Percentiles rank a stretch among this genome's conserved stretches.
Evolutionary conservation across 257 asterid genomes (phyloP).

Genomic region (Buddleja alternifolia): DNA sequence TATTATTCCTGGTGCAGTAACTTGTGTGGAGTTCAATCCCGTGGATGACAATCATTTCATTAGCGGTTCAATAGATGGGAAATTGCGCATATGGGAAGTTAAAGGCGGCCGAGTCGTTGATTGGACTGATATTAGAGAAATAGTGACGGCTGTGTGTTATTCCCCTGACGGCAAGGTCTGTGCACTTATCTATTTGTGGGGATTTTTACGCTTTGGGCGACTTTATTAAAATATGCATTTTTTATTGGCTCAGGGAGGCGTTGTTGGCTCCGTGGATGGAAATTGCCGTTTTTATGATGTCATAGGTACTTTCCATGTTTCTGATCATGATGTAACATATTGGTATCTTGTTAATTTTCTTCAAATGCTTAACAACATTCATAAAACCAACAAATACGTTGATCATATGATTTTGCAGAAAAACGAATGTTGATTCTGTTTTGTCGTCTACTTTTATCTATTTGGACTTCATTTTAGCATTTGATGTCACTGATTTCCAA

Average conservation of each 20-base stretch:
- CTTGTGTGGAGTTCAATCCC: slow-evolving; percentile 84
- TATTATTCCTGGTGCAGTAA: slow-evolving; percentile 57
- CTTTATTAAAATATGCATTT: slow-evolving; percentile 6
- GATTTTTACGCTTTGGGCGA: background rate
- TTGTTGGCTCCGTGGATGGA: slow-evolving; percentile 86
- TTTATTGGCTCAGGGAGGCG: slow-evolving; percentile 66
- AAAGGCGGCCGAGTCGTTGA: slow-evolving; percentile 70
- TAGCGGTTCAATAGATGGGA: slow-evolving; percentile 89
- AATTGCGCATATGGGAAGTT: slow-evolving; percentile 83
- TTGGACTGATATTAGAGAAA: slow-evolving; percentile 81
- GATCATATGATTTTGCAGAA: background rate
- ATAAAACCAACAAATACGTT: background rate
- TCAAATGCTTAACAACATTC: background rate
- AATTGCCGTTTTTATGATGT: slow-evolving; percentile 70
- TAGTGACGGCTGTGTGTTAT: slow-evolving; percentile 75
- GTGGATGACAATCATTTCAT: slow-evolving; percentile 75
- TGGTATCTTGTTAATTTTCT: slow-evolving; percentile 9
- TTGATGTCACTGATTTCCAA: background rate
- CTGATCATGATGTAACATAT: background rate
- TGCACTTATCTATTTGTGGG: background rate
- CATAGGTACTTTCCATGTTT: slow-evolving; percentile 48
- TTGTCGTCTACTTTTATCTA: background rate
- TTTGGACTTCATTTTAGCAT: background rate
- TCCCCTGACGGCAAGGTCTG: slow-evolving; percentile 83
- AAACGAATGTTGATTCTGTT: background rate